A percentile compares a stretch with the other conserved stretches of the same genome.
phyloP scores from a whole-genome alignment of 73 alveolate species.

The Paramecium sexaurelia region DNA sequence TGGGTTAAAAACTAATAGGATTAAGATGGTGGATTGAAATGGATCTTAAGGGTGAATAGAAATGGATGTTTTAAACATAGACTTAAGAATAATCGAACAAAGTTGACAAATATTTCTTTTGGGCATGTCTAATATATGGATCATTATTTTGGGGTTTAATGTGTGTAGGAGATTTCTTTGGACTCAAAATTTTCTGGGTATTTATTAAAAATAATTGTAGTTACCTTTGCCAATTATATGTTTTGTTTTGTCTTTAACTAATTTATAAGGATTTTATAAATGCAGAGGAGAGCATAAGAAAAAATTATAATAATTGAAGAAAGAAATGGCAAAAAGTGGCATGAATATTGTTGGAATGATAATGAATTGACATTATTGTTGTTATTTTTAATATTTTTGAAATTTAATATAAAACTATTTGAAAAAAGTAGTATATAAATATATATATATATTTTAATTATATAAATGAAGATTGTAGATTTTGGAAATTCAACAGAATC shows the following conservation, averaged over 20 bases:
- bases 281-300: slow-evolving; percentile 25
- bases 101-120: slow-evolving; percentile 11
- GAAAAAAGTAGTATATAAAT: too few relatives aligned
- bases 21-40: slow-evolving; percentile 3
- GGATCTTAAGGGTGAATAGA: neutral
- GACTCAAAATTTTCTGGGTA: neutral
- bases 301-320: slow-evolving; percentile 2
- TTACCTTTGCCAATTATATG: neutral
- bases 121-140: slow-evolving; percentile 3
- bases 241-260: neutral
- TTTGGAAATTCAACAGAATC: too few relatives aligned
- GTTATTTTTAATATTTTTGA: neutral
- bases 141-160: neutral
- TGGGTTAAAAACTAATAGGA: neutral
- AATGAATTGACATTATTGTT: neutral
- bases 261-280: slow-evolving; percentile 35
- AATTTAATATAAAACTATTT: neutral
- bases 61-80: neutral
- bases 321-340: slow-evolving; percentile 20
- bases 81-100: neutral
- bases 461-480: too few relatives aligned
- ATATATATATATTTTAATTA: too few relatives aligned
- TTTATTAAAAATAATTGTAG: neutral
- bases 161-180: slow-evolving; percentile 4
- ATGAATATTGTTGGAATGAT: slow-evolving; percentile 48